phyloP scores from a whole-genome alignment of 2,329 filamentous ascomycete species.

The Pseudogymnoascus sp. region DNA sequence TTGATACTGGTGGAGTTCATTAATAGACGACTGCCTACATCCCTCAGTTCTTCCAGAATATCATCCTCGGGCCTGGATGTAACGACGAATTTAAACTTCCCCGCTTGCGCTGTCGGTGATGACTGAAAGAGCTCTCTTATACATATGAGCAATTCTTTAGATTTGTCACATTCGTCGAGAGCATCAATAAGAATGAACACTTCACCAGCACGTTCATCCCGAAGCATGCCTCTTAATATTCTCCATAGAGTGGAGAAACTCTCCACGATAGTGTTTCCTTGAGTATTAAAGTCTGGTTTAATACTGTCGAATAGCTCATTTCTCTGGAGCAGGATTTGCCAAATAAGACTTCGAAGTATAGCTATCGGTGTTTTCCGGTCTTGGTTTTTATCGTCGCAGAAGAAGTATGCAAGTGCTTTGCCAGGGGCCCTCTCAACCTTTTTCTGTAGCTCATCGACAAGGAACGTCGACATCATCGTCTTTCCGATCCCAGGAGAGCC shows the following conservation, averaged over 20 bases:
- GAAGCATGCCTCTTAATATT: neutral
- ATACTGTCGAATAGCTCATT: neutral
- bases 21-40: neutral
- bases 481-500: conserved; percentile 12
- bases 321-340: conserved; percentile 1
- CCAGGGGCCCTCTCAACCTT: neutral
- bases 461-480: conserved; percentile 4
- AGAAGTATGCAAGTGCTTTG: neutral
- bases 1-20: neutral
- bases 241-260: neutral
- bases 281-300: neutral
- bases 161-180: neutral
- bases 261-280: neutral
- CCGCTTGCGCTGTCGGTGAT: neutral
- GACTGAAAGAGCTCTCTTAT: neutral
- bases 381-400: conserved; percentile 9
- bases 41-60: neutral
- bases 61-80: neutral
- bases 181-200: neutral
- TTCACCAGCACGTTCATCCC: neutral
- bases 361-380: neutral
- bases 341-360: conserved; percentile 10
- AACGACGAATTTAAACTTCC: neutral
- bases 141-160: neutral
- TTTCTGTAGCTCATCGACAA: conserved; percentile 4